Conservation (phyloP, 345 rosid species). For the Bruguiera gymnorhiza region DNA sequence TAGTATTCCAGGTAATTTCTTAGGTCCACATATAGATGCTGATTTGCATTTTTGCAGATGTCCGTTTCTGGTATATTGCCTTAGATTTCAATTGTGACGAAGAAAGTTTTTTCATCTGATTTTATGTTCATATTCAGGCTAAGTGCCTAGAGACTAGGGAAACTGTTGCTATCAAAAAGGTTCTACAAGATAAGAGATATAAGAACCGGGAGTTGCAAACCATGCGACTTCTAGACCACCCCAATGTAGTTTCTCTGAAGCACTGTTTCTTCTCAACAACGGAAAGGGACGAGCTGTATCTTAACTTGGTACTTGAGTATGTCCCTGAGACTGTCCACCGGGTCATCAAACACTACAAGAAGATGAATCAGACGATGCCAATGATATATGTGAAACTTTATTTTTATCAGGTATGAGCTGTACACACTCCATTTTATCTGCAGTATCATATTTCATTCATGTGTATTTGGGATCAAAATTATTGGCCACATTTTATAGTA, state of each 20-base stretch:
- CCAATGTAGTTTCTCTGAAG: conserved; percentile 82
- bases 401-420: conserved; percentile 62
- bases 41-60: background rate
- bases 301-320: conserved; percentile 88
- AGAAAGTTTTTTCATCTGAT: conserved; percentile 3
- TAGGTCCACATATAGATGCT: background rate
- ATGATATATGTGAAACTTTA: conserved; percentile 86
- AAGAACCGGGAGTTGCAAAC: conserved; percentile 97
- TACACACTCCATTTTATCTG: background rate
- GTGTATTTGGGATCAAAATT: background rate
- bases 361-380: conserved; percentile 85
- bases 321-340: conserved; percentile 93
- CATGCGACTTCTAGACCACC: conserved; percentile 95
- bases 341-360: conserved; percentile 79
- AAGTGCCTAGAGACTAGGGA: conserved; percentile 97
- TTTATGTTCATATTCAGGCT: conserved; percentile 47
- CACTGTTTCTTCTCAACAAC: conserved; percentile 97
- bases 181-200: conserved; percentile 93
- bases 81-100: background rate
- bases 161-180: conserved; percentile 85
- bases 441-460: background rate
- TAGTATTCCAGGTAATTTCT: conserved; percentile 76
- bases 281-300: conserved; percentile 83
- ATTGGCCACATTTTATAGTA: background rate
- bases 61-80: background rate